Evolutionary conservation across 345 rosid genomes (phyloP).

Genomic region (Acer saccharum): DNA sequence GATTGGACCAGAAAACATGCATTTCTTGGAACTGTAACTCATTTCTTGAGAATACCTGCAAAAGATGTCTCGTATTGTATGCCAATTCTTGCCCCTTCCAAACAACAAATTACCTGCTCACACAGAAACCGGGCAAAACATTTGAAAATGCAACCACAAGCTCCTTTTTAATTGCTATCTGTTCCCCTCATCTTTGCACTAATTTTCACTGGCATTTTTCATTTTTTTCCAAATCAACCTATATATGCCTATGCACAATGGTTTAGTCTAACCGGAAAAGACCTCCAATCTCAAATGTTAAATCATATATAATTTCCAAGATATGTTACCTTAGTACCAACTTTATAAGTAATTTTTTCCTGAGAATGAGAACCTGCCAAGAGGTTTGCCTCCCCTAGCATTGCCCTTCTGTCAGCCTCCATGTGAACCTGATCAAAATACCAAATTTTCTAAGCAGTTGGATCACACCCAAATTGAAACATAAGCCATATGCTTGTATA

Average conservation of each 20-base stretch:
- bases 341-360: constrained; percentile 74
- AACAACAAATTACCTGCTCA: constrained; percentile 77
- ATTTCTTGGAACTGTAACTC: not conserved
- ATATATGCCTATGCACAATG: not conserved
- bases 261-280: not conserved
- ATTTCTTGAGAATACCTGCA: constrained; percentile 57
- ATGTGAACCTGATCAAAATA: constrained; percentile 73
- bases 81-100: constrained; percentile 94
- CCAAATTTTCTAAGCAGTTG: not conserved
- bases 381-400: constrained; percentile 49
- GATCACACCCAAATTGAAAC: not conserved
- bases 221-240: no score
- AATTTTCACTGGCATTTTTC: not conserved
- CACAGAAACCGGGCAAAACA: constrained; percentile 12
- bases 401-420: constrained; percentile 83
- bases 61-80: constrained; percentile 86
- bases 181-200: constrained; percentile 3
- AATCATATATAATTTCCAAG: not conserved
- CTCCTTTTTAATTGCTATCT: not conserved
- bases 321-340: constrained; percentile 68
- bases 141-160: constrained; percentile 7
- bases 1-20: not conserved
- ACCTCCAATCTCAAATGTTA: not conserved
- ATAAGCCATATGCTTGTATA: not conserved
- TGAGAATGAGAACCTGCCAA: constrained; percentile 42